A percentile compares a stretch with the other conserved stretches of the same genome.
Conservation (phyloP, 2,329 filamentous ascomycete species). For the Thielaviopsis cerberus region DNA sequence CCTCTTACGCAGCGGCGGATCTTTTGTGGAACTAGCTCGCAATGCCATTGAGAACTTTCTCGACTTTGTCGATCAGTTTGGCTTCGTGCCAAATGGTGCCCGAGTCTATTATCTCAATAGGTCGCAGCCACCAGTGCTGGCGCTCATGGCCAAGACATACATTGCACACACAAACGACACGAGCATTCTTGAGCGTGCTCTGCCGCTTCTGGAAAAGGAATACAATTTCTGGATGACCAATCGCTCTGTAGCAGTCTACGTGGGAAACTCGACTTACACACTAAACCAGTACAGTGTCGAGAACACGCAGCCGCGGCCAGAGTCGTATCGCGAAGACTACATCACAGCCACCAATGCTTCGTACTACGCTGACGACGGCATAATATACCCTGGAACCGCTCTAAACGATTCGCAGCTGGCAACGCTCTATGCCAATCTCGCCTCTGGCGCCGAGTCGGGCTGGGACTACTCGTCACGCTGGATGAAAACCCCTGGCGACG, state of each 20-base stretch:
- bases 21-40: conserved; percentile 41
- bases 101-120: conserved; percentile 49
- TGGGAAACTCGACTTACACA: conserved; percentile 28
- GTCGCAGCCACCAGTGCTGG: conserved; percentile 46
- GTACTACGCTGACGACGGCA: conserved; percentile 39
- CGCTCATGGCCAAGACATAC: conserved; percentile 48
- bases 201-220: conserved; percentile 45
- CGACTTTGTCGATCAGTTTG: conserved; percentile 44
- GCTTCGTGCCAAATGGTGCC: conserved; percentile 52
- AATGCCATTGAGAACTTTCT: conserved; percentile 55
- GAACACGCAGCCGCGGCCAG: conserved; percentile 48
- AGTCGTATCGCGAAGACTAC: conserved; percentile 49
- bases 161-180: conserved; percentile 46
- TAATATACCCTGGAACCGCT: conserved; percentile 34
- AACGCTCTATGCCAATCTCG: conserved; percentile 41
- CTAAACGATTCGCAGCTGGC: conserved; percentile 35
- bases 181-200: conserved; percentile 34
- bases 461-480: conserved; percentile 46
- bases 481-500: conserved; percentile 37
- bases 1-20: conserved; percentile 43
- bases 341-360: conserved; percentile 45
- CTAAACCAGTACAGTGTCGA: conserved; percentile 41
- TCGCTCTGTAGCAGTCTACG: conserved; percentile 34
- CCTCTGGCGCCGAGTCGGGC: conserved; percentile 46
- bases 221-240: conserved; percentile 45